A percentile compares a stretch with the other conserved stretches of the same genome.
These are phyloP conservation scores for Trypanosomatidae sp. DNA, from an alignment of 208 protist species.

Conservation along the genomic window DNA sequence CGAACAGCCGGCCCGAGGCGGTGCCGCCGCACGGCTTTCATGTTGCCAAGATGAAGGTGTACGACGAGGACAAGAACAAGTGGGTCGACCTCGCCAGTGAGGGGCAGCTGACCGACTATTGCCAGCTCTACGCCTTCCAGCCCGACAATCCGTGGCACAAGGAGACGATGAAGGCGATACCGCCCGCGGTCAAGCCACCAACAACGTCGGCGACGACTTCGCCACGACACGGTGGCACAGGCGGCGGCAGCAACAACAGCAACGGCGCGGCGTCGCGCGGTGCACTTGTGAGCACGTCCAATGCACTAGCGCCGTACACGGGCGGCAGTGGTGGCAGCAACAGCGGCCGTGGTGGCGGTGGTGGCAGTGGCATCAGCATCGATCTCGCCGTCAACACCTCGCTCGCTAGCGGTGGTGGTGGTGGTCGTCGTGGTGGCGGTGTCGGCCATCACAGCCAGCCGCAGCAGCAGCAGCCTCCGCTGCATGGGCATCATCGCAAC, in stretches of 20 bases:
- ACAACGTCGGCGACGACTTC: constrained; percentile 6
- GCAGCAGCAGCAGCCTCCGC: constrained; percentile 3
- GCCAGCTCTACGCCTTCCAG: constrained; percentile 87
- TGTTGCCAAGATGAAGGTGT: constrained; percentile 75
- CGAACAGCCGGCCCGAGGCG: constrained; percentile 45
- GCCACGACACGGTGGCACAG: constrained; percentile 6
- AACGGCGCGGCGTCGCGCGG: constrained; percentile 4
- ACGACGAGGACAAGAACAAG: constrained; percentile 79
- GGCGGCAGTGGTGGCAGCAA: constrained; percentile 18
- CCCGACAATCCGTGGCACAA: constrained; percentile 86
- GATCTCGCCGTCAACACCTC: constrained; percentile 5
- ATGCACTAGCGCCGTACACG: constrained; percentile 49
- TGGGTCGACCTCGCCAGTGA: constrained; percentile 80
- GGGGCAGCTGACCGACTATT: constrained; percentile 64
- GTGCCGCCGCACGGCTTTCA: constrained; percentile 74
- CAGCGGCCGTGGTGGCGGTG: constrained; percentile 1
- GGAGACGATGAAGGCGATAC: constrained; percentile 82
- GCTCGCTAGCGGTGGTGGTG: not conserved
- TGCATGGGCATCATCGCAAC: too few relatives aligned
- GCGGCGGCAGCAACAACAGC: constrained; percentile 2
- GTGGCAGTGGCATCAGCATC: not conserved
- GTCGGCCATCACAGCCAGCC: too few relatives aligned
- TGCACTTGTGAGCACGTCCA: constrained; percentile 9
- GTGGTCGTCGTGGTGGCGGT: constrained; percentile 4
- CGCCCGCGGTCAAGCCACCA: constrained; percentile 61